Evolutionary conservation across 345 rosid genomes (phyloP), one percentile per base, ranked within the genome.

Genomic region (Noccaea caerulescens): DNA sequence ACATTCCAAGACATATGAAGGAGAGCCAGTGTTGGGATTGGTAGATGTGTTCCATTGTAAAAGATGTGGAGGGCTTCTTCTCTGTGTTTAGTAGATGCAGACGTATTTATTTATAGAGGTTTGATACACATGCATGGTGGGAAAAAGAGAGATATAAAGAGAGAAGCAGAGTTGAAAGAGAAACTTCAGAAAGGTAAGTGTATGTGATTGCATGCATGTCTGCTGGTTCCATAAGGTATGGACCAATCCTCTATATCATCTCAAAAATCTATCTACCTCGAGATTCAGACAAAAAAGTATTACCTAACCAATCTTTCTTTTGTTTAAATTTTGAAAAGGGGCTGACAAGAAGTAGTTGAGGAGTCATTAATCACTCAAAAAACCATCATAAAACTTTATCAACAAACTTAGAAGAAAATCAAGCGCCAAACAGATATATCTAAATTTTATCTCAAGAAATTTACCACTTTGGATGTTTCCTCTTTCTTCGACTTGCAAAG

Each of bases 161-260:
- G 25, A 32, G 10, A 53, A n/a, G 55, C 12, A 68, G 12, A 33
- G 9, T 10, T 47, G 46, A 42, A 18, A 73, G 30, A 57, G 36
- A 18, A 57, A 41, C n/a, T 73, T 25, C 18, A 52, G 18, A 67
- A 67, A 55, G 47, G 52, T 3, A 68, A 46, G 59, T 11, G 59
- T 14, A 16, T 75, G 69, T 62, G 79, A 75, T 75, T 69, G 79
- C 75, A 76, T 76, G 79, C 79, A 76, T 76, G 75, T 61, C 79
- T 76, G 75, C 9, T 56, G 52, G 25, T 53, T 53, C 37, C 58
- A 63, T 41, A 27, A 52, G 69, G 49, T 54, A 43, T 54, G 63
- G 57, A 44, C 73, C 58, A 68, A 68, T 68, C 41, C 42, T 3
- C 16, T 50, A n/a, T 45, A 57, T 45, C 58, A 47, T 56, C 70